Percentiles rank a stretch among this genome's conserved stretches.
Evolutionary conservation across 139 green algal species (phyloP).

Genomic region (Chlamydomonas eustigma): DNA sequence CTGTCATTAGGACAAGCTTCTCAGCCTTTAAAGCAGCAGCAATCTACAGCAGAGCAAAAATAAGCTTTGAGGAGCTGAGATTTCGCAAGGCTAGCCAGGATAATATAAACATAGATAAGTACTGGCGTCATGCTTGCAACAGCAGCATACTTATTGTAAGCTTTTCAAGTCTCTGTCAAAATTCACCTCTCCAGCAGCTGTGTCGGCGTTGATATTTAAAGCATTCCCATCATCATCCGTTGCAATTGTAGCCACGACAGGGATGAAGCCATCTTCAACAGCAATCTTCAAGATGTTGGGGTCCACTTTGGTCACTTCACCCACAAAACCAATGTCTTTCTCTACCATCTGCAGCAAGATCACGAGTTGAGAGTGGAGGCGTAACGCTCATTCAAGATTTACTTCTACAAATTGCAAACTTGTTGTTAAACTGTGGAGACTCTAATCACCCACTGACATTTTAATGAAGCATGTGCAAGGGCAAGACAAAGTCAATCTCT

Average conservation of each 20-base stretch:
- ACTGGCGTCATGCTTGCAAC: too few relatives aligned
- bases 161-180: too few relatives aligned
- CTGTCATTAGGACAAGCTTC: constrained; percentile 99
- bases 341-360: constrained; percentile 82
- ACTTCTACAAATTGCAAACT: too few relatives aligned
- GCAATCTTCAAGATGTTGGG: constrained; percentile 67
- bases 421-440: too few relatives aligned
- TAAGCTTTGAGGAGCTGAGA: neutral
- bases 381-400: too few relatives aligned
- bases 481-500: too few relatives aligned
- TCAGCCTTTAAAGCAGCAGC: constrained; percentile 88
- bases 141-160: too few relatives aligned
- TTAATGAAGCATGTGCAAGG: too few relatives aligned
- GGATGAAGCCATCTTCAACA: constrained; percentile 77
- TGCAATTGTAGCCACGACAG: constrained; percentile 94
- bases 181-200: constrained; percentile 88
- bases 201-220: constrained; percentile 99
- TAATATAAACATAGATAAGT: too few relatives aligned
- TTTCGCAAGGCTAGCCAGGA: too few relatives aligned
- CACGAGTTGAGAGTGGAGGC: too few relatives aligned
- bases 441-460: too few relatives aligned
- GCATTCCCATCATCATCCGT: constrained; percentile 71
- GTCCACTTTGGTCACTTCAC: constrained; percentile 88
- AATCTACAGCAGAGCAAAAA: constrained; percentile 50
- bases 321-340: constrained; percentile 84